Base-by-base conservation (phyloP, 2,329 filamentous ascomycete species). In the Ophiostoma piceae region DNA sequence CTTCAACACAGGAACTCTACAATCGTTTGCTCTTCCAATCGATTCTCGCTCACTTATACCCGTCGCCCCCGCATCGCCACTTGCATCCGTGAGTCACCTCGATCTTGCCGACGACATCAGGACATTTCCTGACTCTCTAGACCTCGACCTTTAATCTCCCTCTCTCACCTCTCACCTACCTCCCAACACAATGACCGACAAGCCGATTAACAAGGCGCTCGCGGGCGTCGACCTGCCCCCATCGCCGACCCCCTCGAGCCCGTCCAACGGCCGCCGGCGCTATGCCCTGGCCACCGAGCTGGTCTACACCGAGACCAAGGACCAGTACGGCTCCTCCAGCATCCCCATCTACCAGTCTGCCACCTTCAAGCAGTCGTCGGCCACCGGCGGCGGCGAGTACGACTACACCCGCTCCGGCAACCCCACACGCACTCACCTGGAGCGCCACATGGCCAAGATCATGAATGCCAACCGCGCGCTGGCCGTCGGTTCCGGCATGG, bases 391-490 rank as follows among this genome's bases (percentile, higher is more conserved):
- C 71, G 92, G 92, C 71, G 94, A 98, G 80, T 99, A 98, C 80
- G 95, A 99, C 83, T 99, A 99, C 83, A 98, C 95, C 71, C 92
- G 96, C 72, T 98, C 94, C 47, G 95, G 95, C 70, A 99, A 99
- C 79, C 95, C 95, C 22, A 99, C 95, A 71, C 88, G 95, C 74
- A 96, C 94, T 43, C 95, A 99, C 77, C 87, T 99, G 73, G 95
- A 99, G 83, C 89, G 94, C 71, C 95, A 99, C 80, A 84, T 99
- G 75, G 95, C 96, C 77, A 99, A 99, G 86, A 96, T 99, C 79
- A 99, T 99, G 96, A 94, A 92, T 75, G 95, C 95, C 65, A 88
- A 89, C 76, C 91, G 96, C 70, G 92, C 92, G 11, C 87, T 99
- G 67, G 94, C 96, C 67, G 94, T 98, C 64, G 93, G 94, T 69